Evolutionary conservation across 2,329 filamentous ascomycete genomes (phyloP), one percentile per base, ranked within the genome.

Genomic region (Basipetospora sp.): DNA sequence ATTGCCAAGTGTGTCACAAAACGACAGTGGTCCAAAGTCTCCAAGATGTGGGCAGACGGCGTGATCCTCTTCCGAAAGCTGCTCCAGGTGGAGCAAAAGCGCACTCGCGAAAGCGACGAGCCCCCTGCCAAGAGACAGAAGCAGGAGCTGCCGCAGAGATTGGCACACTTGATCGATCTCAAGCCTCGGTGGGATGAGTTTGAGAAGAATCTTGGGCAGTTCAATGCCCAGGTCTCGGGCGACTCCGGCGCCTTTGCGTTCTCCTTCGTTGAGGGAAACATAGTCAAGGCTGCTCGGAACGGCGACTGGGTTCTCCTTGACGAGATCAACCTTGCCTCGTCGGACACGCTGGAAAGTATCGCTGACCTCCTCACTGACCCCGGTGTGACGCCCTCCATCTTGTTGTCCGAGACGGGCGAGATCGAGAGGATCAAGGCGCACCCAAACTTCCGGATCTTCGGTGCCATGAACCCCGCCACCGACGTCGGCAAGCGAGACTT

Each of bases 391-490:
- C 88, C 88, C 1, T 94, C 84, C 0, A 77, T 98, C 32, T 62
- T 98, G 4, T 69, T 99, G 6, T 87, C 87, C 0, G 90, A 99
- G 60, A 90, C 86, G 28, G 90, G 90, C 27, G 86, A 90, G 47
- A 84, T 94, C 31, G 85, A 96, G 55, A 75, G 87, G 45, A 78
- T 98, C 26, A 70, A 78, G 43, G 90, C 87, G 1, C 88, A 98
- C 55, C 79, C 85, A 0, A 77, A 94, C 45, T 98, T 99, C 55
- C 77, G 90, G 28, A 82, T 99, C 11, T 98, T 99, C 52, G 92
- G 84, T 36, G 90, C 92, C 19, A 99, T 99, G 90, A 99, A 99
- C 51, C 90, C 90, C 20, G 90, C 90, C 4, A 98, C 90, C 3
- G 90, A 99, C 61, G 77, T 94, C 40, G 90, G 92, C 43, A 99